Conservation (phyloP, 1,284 basidiomycete genomes). For the Taiwanofungus camphoratus region DNA sequence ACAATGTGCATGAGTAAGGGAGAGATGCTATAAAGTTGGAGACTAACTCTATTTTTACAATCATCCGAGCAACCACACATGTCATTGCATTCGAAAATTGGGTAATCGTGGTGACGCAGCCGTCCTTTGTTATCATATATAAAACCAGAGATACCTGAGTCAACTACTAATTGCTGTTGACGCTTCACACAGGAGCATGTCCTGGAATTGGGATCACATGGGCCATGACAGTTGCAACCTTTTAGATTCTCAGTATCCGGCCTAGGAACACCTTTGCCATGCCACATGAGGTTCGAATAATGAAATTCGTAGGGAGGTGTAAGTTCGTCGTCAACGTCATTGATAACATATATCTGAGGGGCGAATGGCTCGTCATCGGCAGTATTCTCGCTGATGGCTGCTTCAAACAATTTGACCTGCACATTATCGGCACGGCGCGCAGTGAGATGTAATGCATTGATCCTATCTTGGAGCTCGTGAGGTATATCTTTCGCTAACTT, state of each 20-base stretch:
- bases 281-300: conserved; percentile 75
- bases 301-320: conserved; percentile 74
- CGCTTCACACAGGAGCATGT: conserved; percentile 64
- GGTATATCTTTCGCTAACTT: conserved; percentile 27
- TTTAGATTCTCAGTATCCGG: conserved; percentile 53
- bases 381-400: conserved; percentile 27
- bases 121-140: conserved; percentile 57
- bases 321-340: conserved; percentile 57
- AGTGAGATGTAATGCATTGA: conserved; percentile 21
- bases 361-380: conserved; percentile 56
- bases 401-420: conserved; percentile 28
- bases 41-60: conserved; percentile 74
- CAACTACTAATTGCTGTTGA: conserved; percentile 41
- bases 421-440: conserved; percentile 20
- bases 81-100: conserved; percentile 86
- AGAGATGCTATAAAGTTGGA: not conserved
- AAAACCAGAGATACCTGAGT: conserved; percentile 43
- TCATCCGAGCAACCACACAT: conserved; percentile 75
- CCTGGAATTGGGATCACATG: conserved; percentile 62
- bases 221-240: conserved; percentile 71
- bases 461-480: conserved; percentile 26
- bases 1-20: conserved; percentile 2
- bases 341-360: conserved; percentile 59
- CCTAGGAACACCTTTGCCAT: conserved; percentile 57
- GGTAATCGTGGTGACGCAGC: conserved; percentile 46